These are phyloP conservation scores for Boletus rubescentipes DNA, from an alignment of 768 basidiomycete species.

Conservation along the genomic window DNA sequence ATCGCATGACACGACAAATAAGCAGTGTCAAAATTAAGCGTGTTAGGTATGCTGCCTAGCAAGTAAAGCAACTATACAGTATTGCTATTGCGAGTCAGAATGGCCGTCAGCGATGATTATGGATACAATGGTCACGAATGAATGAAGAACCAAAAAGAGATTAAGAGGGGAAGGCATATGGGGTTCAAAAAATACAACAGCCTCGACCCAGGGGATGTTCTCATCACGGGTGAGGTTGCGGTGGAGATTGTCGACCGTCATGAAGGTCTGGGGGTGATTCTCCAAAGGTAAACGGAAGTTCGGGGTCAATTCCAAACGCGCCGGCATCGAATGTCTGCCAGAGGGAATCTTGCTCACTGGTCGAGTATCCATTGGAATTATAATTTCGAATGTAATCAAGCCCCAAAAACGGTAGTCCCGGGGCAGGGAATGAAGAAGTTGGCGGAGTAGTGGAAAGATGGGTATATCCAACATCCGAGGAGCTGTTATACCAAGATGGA, in stretches of 20 bases:
- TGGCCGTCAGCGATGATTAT: constrained; percentile 25
- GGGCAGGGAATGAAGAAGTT: constrained; percentile 61
- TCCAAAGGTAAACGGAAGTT: constrained; percentile 64
- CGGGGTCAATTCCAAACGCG: constrained; percentile 75
- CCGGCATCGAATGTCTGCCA: constrained; percentile 69
- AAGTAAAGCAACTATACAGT: constrained; percentile 28
- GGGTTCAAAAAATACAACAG: constrained; percentile 7
- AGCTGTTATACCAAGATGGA: constrained; percentile 33
- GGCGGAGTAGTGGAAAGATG: constrained; percentile 59
- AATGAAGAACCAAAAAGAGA: constrained; percentile 1
- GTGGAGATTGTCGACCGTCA: constrained; percentile 30
- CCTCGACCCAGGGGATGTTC: not conserved
- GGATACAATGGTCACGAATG: constrained; percentile 29
- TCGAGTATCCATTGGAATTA: constrained; percentile 44
- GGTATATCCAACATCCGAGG: constrained; percentile 40
- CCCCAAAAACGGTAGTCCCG: constrained; percentile 81
- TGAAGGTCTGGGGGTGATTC: constrained; percentile 33
- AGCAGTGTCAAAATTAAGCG: constrained; percentile 25
- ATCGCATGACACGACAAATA: constrained; percentile 5
- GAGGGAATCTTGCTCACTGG: constrained; percentile 40
- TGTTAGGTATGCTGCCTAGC: constrained; percentile 26
- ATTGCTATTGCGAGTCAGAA: constrained; percentile 18
- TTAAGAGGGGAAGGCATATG: constrained; percentile 14
- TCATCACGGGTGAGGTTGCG: constrained; percentile 26
- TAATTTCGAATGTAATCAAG: constrained; percentile 84